Percentiles rank a stretch among this genome's conserved stretches.
phyloP scores from a whole-genome alignment of 495 filamentous ascomycete genomes.

The Talaromyces adpressus region DNA sequence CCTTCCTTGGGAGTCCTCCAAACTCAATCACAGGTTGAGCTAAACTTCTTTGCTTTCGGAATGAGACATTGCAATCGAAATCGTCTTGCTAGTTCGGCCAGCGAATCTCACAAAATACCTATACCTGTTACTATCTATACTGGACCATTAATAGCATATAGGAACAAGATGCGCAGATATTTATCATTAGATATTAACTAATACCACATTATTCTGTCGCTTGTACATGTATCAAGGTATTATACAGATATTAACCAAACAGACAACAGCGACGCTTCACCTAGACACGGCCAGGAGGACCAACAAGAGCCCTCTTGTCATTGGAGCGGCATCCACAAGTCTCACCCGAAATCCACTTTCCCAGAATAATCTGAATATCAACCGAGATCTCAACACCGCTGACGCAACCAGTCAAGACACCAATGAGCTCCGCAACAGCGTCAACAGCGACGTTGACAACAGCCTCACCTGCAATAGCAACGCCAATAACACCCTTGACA shows the following conservation, averaged over 20 bases:
- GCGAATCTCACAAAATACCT: neutral
- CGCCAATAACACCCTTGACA: slow-evolving; percentile 28
- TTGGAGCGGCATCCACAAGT: slow-evolving; percentile 8
- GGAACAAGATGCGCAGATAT: neutral
- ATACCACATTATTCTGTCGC: neutral
- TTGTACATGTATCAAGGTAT: neutral
- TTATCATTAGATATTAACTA: neutral
- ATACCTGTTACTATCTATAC: neutral
- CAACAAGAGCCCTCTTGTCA: neutral
- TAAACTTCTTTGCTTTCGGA: too few relatives aligned
- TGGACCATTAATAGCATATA: neutral
- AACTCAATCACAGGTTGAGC: too few relatives aligned
- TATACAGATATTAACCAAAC: neutral
- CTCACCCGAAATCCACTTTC: slow-evolving; percentile 36
- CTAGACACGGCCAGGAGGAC: neutral
- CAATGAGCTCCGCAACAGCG: slow-evolving; percentile 34
- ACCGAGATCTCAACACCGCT: slow-evolving; percentile 23
- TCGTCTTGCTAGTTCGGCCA: neutral
- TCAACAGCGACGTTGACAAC: slow-evolving; percentile 26
- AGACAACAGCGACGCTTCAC: neutral
- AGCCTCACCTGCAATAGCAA: slow-evolving; percentile 29
- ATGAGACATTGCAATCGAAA: too few relatives aligned
- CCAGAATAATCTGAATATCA: slow-evolving; percentile 26
- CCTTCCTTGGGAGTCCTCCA: too few relatives aligned
- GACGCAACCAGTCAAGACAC: slow-evolving; percentile 28